These are phyloP conservation scores for Parachaetomium inaequale DNA, from an alignment of 495 filamentous ascomycete genomes.

Conservation along the genomic window DNA sequence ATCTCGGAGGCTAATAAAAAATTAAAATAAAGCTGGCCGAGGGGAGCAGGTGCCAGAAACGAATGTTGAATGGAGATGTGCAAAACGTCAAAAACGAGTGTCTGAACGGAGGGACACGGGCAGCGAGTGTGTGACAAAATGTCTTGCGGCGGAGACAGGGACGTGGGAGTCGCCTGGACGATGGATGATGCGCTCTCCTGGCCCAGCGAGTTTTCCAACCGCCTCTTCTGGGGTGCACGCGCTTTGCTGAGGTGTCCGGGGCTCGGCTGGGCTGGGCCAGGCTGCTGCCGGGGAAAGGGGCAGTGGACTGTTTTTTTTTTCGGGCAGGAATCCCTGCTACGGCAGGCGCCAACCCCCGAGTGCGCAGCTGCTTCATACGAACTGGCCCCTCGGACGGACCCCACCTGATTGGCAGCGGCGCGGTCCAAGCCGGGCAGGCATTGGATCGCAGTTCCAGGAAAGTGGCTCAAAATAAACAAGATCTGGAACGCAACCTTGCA, in stretches of 20 bases:
- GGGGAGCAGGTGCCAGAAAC: slow-evolving; percentile 24
- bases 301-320: slow-evolving; percentile 30
- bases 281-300: slow-evolving; percentile 24
- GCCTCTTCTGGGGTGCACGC: slow-evolving; percentile 15
- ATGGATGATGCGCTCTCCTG: slow-evolving; percentile 10
- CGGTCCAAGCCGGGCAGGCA: slow-evolving; percentile 24
- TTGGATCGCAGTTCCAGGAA: slow-evolving; percentile 17
- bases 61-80: slow-evolving; percentile 29
- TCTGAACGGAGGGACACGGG: slow-evolving; percentile 18
- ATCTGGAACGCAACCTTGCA: slow-evolving; percentile 24
- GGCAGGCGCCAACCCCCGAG: slow-evolving; percentile 19
- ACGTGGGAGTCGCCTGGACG: slow-evolving; percentile 15
- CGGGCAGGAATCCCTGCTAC: slow-evolving; percentile 20
- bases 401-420: slow-evolving; percentile 26
- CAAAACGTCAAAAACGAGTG: slow-evolving; percentile 35
- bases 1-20: slow-evolving; percentile 12
- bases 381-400: slow-evolving; percentile 11
- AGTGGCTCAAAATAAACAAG: slow-evolving; percentile 35
- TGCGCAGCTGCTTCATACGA: slow-evolving; percentile 31
- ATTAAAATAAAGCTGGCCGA: slow-evolving; percentile 6
- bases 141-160: background rate
- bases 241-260: slow-evolving; percentile 16
- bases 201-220: slow-evolving; percentile 20
- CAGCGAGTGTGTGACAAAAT: slow-evolving; percentile 16
- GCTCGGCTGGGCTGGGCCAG: background rate